These are phyloP conservation scores for Erysimum cheiranthoides DNA, from an alignment of 345 rosid genomes.

Conservation along the genomic window DNA sequence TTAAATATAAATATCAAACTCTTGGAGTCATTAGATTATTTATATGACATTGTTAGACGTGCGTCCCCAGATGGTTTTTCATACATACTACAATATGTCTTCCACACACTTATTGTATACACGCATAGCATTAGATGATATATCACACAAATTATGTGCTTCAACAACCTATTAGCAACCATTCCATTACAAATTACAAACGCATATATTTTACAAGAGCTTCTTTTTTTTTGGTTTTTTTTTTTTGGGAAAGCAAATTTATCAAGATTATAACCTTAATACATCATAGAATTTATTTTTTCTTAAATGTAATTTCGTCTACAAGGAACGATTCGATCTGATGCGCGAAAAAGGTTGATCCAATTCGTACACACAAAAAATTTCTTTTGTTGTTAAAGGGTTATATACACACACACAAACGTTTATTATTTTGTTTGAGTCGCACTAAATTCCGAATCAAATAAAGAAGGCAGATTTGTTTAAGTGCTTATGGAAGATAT, in stretches of 20 bases:
- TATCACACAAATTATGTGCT: conserved; percentile 36
- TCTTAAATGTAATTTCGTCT: background rate
- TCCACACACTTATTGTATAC: conserved; percentile 23
- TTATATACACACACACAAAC: background rate
- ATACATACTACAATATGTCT: background rate
- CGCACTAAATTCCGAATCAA: background rate
- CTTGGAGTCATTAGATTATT: background rate
- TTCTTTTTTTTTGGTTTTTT: background rate
- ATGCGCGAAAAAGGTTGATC: background rate
- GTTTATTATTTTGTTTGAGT: conserved; percentile 12
- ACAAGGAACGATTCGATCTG: background rate
- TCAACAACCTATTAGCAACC: conserved; percentile 37
- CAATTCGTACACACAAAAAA: background rate
- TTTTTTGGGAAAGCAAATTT: background rate
- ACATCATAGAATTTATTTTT: background rate
- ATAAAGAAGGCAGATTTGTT: conserved; percentile 9
- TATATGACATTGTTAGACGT: conserved; percentile 14
- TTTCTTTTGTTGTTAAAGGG: no score
- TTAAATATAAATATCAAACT: background rate
- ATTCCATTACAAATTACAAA: conserved; percentile 16
- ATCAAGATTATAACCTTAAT: background rate
- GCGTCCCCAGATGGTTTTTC: background rate
- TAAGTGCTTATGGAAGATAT: conserved; percentile 17
- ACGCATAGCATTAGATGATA: conserved; percentile 17
- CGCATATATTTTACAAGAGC: conserved; percentile 2